Evolutionary conservation across 192 early-diverging fungal genomes (phyloP).

Genomic region (Backusella mclennaniae): DNA sequence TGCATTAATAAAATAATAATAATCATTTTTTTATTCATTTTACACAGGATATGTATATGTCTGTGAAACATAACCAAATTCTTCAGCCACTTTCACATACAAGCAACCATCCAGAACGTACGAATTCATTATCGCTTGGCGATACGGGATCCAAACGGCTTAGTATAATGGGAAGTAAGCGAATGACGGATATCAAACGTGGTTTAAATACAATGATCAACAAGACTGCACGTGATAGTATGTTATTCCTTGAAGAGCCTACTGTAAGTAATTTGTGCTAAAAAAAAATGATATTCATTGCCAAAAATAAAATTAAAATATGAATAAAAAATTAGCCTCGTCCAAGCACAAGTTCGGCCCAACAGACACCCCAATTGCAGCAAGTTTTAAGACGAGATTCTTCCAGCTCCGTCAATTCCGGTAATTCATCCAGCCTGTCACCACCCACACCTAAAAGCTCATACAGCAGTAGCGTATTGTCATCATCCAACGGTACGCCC

Average conservation of each 20-base stretch:
- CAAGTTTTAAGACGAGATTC: conserved; percentile 18
- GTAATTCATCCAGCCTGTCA: conserved; percentile 1
- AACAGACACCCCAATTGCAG: background rate
- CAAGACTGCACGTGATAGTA: conserved; percentile 22
- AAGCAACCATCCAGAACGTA: background rate
- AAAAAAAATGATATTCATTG: background rate
- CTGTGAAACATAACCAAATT: conserved; percentile 62
- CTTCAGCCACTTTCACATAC: conserved; percentile 35
- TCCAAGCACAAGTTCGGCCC: conserved; percentile 20
- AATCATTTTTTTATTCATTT: background rate
- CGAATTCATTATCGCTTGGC: background rate
- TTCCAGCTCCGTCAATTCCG: conserved; percentile 24
- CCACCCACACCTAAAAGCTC: background rate
- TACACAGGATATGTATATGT: conserved; percentile 51
- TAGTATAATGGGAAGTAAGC: conserved; percentile 17
- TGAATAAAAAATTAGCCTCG: background rate
- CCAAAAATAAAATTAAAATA: background rate
- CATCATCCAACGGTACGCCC: background rate
- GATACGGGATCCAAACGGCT: conserved; percentile 13
- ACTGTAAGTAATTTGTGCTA: background rate
- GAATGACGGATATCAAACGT: conserved; percentile 24
- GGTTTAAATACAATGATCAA: conserved; percentile 31
- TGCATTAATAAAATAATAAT: background rate
- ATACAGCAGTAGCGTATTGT: background rate
- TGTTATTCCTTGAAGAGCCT: background rate